Percentiles rank a stretch among this genome's conserved stretches.
Conservation (phyloP, 148 eudicot genomes). For the Pharnaceum exiguum region DNA sequence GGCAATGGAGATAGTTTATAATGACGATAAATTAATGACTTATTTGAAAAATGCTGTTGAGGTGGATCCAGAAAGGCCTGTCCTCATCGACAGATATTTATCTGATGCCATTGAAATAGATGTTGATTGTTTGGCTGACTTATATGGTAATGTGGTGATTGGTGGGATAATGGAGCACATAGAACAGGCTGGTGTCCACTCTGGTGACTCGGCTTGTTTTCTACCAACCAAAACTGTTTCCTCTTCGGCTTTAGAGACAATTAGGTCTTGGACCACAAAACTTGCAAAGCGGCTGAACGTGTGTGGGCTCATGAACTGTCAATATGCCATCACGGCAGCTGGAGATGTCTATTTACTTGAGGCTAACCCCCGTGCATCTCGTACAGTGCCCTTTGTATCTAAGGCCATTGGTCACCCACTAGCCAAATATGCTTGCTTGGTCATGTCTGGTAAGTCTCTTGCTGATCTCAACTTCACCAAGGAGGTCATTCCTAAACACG, state of each 20-base stretch:
- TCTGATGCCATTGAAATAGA: conserved; percentile 92
- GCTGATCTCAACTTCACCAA: conserved; percentile 58
- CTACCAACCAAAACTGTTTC: conserved; percentile 80
- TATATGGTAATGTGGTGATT: conserved; percentile 81
- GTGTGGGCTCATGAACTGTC: conserved; percentile 95
- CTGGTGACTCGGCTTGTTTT: conserved; percentile 95
- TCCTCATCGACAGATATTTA: conserved; percentile 70
- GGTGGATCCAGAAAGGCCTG: conserved; percentile 96
- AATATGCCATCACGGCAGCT: conserved; percentile 79
- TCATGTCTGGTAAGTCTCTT: conserved; percentile 95
- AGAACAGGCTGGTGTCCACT: conserved; percentile 98
- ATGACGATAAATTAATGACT: conserved; percentile 72
- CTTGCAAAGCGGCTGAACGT: conserved; percentile 80
- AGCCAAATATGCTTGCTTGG: conserved; percentile 92
- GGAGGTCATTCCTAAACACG: conserved; percentile 84
- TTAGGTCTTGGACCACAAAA: conserved; percentile 85
- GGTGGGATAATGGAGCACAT: conserved; percentile 99
- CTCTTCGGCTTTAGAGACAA: conserved; percentile 56
- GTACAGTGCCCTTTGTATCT: conserved; percentile 91
- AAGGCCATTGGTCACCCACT: conserved; percentile 95
- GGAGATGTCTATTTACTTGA: conserved; percentile 88
- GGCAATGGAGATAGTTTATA: conserved; percentile 96
- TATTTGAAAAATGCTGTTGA: conserved; percentile 78
- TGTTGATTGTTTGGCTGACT: conserved; percentile 81
- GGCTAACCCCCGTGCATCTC: conserved; percentile 98